Conservation (phyloP, 2,329 filamentous ascomycete species). For the Setomelanomma holmii region DNA sequence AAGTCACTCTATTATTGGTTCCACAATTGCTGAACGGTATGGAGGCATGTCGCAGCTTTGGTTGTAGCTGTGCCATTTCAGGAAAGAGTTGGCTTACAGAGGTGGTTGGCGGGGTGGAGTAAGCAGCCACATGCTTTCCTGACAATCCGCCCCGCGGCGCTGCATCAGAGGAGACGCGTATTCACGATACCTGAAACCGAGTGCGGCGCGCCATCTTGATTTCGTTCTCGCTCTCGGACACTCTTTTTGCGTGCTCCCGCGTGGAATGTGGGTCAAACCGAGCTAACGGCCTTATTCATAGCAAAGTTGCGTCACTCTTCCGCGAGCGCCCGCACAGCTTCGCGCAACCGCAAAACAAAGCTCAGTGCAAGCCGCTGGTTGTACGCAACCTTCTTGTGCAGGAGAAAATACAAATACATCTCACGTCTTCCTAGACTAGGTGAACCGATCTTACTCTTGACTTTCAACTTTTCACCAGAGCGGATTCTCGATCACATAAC, state of each 20-base stretch:
- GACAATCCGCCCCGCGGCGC: not conserved
- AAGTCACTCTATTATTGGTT: no score
- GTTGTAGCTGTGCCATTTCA: not conserved
- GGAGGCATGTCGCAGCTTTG: not conserved
- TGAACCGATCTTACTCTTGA: no score
- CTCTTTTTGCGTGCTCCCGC: conserved; percentile 5
- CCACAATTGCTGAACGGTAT: no score
- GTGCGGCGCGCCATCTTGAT: not conserved
- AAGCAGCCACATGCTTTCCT: not conserved
- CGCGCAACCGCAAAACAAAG: conserved; percentile 1
- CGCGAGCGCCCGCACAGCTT: conserved; percentile 9
- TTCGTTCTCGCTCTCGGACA: not conserved
- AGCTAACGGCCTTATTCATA: conserved; percentile 17
- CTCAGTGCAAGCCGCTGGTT: not conserved
- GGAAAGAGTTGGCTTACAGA: not conserved
- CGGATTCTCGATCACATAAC: not conserved
- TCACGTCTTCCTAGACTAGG: no score
- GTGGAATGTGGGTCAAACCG: conserved; percentile 12
- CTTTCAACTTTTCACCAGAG: not conserved
- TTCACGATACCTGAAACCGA: not conserved
- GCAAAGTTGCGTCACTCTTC: conserved; percentile 20
- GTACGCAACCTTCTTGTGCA: not conserved
- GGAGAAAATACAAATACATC: not conserved
- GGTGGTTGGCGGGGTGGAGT: not conserved
- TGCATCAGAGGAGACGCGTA: conserved; percentile 2